Evolutionary conservation across 78 protist species (phyloP).

Genomic region (Mantamonas sphyraenae): DNA sequence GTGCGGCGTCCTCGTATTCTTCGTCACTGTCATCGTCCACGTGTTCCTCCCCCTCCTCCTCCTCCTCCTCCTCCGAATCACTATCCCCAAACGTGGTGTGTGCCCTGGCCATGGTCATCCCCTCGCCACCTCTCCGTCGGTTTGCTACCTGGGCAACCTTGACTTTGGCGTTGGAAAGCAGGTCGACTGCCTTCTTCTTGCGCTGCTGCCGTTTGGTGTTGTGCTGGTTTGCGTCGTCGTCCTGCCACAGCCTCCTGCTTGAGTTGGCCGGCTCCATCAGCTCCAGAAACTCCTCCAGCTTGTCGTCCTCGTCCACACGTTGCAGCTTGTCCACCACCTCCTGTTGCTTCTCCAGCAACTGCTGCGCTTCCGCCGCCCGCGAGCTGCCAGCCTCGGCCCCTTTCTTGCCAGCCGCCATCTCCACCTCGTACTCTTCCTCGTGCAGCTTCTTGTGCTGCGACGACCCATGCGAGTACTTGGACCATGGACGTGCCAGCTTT

Average conservation of each 20-base stretch:
- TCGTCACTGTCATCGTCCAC: not conserved
- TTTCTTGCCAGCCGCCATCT: not conserved
- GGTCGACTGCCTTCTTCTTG: not conserved
- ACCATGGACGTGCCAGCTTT: no score
- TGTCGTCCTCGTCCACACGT: not conserved
- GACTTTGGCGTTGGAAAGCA: not conserved
- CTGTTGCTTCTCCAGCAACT: not conserved
- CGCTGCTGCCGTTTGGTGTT: not conserved
- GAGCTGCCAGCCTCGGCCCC: no score
- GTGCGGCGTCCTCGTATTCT: not conserved
- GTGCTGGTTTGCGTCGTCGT: conserved; percentile 7
- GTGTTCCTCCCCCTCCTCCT: not conserved
- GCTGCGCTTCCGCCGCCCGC: not conserved
- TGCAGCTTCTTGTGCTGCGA: not conserved
- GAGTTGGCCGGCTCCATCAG: not conserved
- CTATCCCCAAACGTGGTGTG: conserved; percentile 25
- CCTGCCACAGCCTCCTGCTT: conserved; percentile 15
- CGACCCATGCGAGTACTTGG: no score
- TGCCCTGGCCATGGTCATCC: not conserved
- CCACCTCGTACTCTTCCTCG: not conserved
- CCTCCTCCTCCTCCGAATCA: not conserved
- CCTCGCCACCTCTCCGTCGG: conserved; percentile 12
- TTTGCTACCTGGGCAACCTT: not conserved
- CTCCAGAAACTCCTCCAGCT: conserved; percentile 23
- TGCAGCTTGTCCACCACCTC: no score